These are phyloP conservation scores for Prinsepia uniflora DNA, from an alignment of 306 rosid genomes.

Conservation along the genomic window DNA sequence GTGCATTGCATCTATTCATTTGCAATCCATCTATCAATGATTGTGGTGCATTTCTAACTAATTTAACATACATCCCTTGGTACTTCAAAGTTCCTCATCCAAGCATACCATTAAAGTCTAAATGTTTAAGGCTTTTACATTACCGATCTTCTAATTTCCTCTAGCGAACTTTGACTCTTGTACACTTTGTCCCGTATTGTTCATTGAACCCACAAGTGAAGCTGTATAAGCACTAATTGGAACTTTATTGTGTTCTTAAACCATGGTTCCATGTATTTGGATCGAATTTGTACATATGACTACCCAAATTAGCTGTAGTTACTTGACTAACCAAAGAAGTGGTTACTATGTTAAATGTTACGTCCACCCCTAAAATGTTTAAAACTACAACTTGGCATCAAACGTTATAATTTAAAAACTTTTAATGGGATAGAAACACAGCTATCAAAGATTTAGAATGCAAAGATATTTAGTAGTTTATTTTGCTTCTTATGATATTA, in stretches of 20 bases:
- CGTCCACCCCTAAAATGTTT: not conserved
- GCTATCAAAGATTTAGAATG: not conserved
- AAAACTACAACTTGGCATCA: not conserved
- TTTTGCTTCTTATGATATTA: not conserved
- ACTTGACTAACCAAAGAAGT: not conserved
- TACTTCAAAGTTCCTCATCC: no score
- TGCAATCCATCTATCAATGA: no score
- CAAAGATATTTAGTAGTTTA: no score
- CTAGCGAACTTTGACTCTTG: not conserved
- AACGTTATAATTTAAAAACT: not conserved
- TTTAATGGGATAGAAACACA: not conserved
- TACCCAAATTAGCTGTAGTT: not conserved
- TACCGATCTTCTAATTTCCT: not conserved
- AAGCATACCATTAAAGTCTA: no score
- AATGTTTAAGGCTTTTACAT: no score
- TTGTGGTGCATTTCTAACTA: no score
- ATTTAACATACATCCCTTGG: no score
- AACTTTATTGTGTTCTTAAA: not conserved
- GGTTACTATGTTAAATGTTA: not conserved
- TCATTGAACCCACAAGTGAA: not conserved
- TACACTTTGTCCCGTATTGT: not conserved
- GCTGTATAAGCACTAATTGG: not conserved
- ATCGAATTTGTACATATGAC: not conserved
- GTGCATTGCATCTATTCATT: no score
- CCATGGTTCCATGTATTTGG: not conserved